Evolutionary conservation across 2,329 filamentous ascomycete genomes (phyloP).

Genomic region (Colletotrichum sp.): DNA sequence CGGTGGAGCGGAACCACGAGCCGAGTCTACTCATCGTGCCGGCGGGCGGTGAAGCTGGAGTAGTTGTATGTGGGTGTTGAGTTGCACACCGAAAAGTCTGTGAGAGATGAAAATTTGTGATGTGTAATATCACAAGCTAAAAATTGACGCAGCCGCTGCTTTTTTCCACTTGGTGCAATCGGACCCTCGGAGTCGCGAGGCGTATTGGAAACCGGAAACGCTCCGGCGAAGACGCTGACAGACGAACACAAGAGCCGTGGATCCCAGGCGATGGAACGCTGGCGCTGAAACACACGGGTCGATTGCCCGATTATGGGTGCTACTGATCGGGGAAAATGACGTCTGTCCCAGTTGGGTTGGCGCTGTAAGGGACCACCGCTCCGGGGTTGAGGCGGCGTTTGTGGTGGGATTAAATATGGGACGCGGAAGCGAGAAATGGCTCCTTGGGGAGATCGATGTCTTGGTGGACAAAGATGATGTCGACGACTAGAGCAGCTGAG

Average conservation of each 20-base stretch:
- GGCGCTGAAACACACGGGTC: conserved; percentile 17
- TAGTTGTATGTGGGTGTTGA: background rate
- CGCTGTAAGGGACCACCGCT: background rate
- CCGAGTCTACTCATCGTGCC: conserved; percentile 51
- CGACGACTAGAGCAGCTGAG: background rate
- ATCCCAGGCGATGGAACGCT: conserved; percentile 2
- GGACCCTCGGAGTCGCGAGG: conserved; percentile 4
- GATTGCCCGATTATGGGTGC: background rate
- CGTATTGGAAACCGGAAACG: conserved; percentile 10
- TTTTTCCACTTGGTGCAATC: background rate
- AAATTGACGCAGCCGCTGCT: background rate
- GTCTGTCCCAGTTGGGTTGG: background rate
- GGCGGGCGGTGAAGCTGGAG: background rate
- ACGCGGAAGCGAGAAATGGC: conserved; percentile 6
- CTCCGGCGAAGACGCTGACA: conserved; percentile 14
- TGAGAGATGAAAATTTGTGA: background rate
- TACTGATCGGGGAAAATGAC: conserved; percentile 10
- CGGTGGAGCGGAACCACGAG: conserved; percentile 55
- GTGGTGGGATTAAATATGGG: conserved; percentile 9
- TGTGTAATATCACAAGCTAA: background rate
- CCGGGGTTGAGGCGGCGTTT: background rate
- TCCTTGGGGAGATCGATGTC: background rate
- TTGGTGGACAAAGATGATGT: background rate
- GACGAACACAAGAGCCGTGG: background rate
- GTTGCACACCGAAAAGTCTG: background rate